Base-by-base conservation (phyloP, 2,329 filamentous ascomycete species). In the Botrytis paeoniae region DNA sequence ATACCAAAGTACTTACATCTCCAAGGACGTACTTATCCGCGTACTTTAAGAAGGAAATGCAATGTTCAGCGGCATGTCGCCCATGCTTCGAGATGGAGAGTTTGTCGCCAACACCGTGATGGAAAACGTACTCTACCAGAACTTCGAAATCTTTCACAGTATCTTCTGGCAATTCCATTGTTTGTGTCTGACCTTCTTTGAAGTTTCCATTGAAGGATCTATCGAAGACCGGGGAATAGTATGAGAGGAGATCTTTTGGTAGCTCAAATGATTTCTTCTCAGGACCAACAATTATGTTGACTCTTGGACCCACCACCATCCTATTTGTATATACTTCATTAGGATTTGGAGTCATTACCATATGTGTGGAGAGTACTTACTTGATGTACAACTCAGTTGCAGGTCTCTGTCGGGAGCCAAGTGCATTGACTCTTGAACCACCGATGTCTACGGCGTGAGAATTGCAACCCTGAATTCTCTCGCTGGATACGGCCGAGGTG, bases 151-250 rank as follows among this genome's bases (percentile, higher is more conserved):
- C 37, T 22, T 60, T 37, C 0, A 60, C 35, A 4, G 35, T 35
- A 18, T 69, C 51, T 20, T 69, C 51, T 29, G 37, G 66, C 8
- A 77, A 48, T 7, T 74, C 45, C 6, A 76, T 57, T 41, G 39
- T 72, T 48, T 77, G 73, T 1, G 69, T 72, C 48, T 73, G 32
- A 0, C 45, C 57, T 45, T 78, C 73, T 5, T n/a, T 43, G 41
- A 75, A 75, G 1, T 3, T n/a, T 22, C 74, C 70, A 35, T 75
- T 74, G 59, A 78, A 75, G 57, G 64, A 71, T 12, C 66, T 32
- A 25, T 74, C 68, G 12, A 78, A 77, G 35, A 73, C 72, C 4
- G 59, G 32, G 1, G 70, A 76, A n/a, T 75, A 74, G 61, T 77
- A 41, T 45, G 70, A 74, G 0, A 77, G 41, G 12, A 78, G 69